Evolutionary conservation across 257 asterid species (phyloP).

Genomic region (Petunia axillaris): DNA sequence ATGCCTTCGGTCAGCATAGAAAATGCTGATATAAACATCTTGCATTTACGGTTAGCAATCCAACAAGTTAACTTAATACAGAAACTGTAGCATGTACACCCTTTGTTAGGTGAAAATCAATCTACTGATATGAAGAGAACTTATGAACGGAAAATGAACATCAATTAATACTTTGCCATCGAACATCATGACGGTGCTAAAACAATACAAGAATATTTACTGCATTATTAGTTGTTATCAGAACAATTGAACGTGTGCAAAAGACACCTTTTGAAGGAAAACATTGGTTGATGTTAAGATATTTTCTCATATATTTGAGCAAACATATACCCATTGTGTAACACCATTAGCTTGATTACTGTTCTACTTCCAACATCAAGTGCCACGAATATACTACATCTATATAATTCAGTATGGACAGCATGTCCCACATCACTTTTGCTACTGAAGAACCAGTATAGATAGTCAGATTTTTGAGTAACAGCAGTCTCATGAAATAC

Average conservation of each 20-base stretch:
- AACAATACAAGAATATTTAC: too few species aligned
- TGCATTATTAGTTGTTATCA: too few species aligned
- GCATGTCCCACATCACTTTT: not conserved
- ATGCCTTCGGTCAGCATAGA: not conserved
- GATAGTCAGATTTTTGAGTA: not conserved
- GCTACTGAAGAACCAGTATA: not conserved
- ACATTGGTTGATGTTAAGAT: not conserved
- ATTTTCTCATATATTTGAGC: not conserved
- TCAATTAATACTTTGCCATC: too few species aligned
- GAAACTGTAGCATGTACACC: not conserved
- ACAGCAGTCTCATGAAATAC: not conserved
- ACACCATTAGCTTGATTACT: not conserved
- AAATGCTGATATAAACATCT: not conserved
- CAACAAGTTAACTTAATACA: not conserved
- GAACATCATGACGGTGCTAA: too few species aligned
- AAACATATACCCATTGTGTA: not conserved
- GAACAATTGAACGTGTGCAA: too few species aligned
- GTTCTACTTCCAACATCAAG: not conserved
- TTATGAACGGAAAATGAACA: not conserved
- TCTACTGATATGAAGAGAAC: not conserved
- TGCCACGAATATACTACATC: constrained; percentile 10
- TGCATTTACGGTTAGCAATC: not conserved
- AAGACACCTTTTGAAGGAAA: not conserved
- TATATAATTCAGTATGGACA: not conserved
- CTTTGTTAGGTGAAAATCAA: not conserved